phyloP scores from a whole-genome alignment of 768 basidiomycete genomes.

The Gloeopeniophorella convolvens region DNA sequence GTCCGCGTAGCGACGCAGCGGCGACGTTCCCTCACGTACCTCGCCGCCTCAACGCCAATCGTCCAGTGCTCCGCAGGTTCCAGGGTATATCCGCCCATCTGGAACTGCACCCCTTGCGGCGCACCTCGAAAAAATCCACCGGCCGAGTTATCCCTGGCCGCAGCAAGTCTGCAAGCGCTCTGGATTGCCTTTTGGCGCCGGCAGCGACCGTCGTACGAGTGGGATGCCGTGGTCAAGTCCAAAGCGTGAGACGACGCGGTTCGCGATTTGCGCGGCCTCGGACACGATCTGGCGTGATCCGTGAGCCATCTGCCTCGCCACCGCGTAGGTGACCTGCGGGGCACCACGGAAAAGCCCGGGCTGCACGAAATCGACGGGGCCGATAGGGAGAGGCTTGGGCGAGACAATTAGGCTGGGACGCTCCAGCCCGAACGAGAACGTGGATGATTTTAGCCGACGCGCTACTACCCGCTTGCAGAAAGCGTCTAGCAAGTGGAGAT shows the following conservation, averaged over 20 bases:
- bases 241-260: conserved; percentile 69
- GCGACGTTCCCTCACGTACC: conserved; percentile 83
- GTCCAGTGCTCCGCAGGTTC: conserved; percentile 57
- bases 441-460: not conserved
- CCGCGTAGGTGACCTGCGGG: conserved; percentile 43
- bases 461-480: conserved; percentile 15
- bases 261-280: conserved; percentile 80
- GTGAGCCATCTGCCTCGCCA: conserved; percentile 27
- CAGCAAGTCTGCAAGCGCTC: conserved; percentile 40
- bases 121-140: conserved; percentile 34
- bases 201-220: conserved; percentile 50
- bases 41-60: conserved; percentile 69
- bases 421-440: not conserved
- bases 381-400: conserved; percentile 21
- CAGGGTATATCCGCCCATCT: conserved; percentile 39
- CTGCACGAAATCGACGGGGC: conserved; percentile 5
- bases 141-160: conserved; percentile 40
- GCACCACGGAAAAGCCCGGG: conserved; percentile 38
- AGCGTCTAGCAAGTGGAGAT: conserved; percentile 30
- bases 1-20: conserved; percentile 80
- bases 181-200: conserved; percentile 27
- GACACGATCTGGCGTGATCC: conserved; percentile 57
- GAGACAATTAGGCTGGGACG: conserved; percentile 22
- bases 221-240: conserved; percentile 53
- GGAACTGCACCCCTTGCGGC: conserved; percentile 31